Evolutionary conservation across 1,284 basidiomycete species (phyloP), one percentile per base, ranked within the genome.

Genomic region (Apiotrichum sp.): DNA sequence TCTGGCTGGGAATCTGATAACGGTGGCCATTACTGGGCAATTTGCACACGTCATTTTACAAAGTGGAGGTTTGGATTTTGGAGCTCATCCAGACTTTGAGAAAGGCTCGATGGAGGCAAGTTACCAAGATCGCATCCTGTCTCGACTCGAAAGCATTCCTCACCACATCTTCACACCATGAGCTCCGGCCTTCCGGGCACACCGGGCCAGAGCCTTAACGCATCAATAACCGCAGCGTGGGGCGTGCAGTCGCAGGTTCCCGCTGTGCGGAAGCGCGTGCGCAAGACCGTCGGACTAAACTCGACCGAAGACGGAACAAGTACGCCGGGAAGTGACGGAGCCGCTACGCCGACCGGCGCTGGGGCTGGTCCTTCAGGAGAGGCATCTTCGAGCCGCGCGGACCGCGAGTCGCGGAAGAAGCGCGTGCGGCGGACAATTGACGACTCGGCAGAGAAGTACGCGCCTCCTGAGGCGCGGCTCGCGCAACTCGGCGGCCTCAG

Each of bases 401-500:
- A 50, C 6, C 47, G 43, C 14, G 56, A 57, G 11, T 38, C 42
- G 31, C 48, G 47, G 11, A 65, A 61, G 34, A 65, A 62, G 51
- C 55, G 65, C 22, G 53, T 55, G 60, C 10, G 57, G 52, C 14
- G 51, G 57, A 47, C 66, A 16, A 31, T 36, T 14, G 41, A 46
- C 16, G 50, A 52, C 47, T 45, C 36, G 13, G 39, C 39, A 4
- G 50, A 58, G 48, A 77, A 75, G 57, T 75, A 75, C 60, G 68
- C 72, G 6, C 74, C 74, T 1, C 74, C 75, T 0, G 69, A 73
- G 29, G 62, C 73, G 13, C 64, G 68, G n/a, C 79, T 98, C 11
- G 82, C 87, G 2, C 87, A 93, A 67, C 82, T 98, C 1, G 95
- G 95, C 29, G 95, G 95, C 4, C 83, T 97, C 6, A 85, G 88